Percentiles rank a stretch among this genome's conserved stretches.
Evolutionary conservation across 331 rosid species (phyloP).

Genomic region (Rosa hybrid): DNA sequence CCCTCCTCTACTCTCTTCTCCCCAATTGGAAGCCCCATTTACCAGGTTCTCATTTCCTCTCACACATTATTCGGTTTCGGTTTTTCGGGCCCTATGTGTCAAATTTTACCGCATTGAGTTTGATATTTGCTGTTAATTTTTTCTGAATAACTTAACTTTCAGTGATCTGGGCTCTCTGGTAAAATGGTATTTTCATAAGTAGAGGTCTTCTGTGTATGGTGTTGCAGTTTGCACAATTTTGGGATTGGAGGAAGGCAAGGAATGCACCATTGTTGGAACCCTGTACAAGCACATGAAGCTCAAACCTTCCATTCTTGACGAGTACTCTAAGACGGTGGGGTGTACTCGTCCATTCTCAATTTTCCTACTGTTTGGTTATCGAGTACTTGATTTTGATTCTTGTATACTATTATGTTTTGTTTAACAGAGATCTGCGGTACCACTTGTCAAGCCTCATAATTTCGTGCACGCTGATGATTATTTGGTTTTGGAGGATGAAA

Average conservation of each 20-base stretch:
- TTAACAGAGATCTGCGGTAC: conserved; percentile 62
- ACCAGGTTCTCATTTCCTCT: conserved; percentile 43
- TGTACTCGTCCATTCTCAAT: not conserved
- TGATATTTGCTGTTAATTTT: not conserved
- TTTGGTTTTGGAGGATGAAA: conserved; percentile 87
- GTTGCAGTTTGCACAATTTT: conserved; percentile 70
- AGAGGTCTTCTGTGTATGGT: conserved; percentile 11
- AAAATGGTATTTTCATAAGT: not conserved
- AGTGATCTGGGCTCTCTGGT: not conserved
- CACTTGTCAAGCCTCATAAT: conserved; percentile 74
- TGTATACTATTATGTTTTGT: not conserved
- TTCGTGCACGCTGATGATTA: conserved; percentile 74
- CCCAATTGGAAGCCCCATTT: conserved; percentile 71
- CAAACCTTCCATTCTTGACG: conserved; percentile 84
- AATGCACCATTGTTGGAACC: conserved; percentile 86
- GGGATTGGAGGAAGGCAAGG: conserved; percentile 74
- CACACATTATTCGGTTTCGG: no score
- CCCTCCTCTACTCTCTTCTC: conserved; percentile 67
- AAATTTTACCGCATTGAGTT: not conserved
- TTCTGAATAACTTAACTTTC: not conserved
- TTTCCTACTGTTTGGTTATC: not conserved
- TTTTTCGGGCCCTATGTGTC: no score
- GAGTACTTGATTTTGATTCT: not conserved
- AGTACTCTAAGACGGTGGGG: conserved; percentile 83
- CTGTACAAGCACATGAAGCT: conserved; percentile 92